A percentile compares a stretch with the other conserved stretches of the same genome.
Conservation (phyloP, 2,329 filamentous ascomycete genomes). For the Calonectria naviculata region DNA sequence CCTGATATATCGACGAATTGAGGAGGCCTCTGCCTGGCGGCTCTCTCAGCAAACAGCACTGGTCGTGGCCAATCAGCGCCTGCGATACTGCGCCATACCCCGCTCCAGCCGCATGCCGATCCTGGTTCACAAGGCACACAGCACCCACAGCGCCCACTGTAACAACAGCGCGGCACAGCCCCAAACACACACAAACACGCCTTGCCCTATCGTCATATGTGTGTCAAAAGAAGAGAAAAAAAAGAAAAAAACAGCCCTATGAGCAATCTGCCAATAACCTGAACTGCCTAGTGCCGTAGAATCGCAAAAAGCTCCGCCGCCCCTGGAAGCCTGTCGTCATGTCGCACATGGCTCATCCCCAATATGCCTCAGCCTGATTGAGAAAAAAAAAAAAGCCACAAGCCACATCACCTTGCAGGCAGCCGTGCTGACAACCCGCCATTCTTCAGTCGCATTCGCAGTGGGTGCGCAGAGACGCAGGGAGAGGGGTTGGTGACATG, state of each 20-base stretch:
- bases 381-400: no score
- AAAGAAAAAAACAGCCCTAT: background rate
- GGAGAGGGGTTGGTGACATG: background rate
- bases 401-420: background rate
- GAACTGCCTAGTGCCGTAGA: background rate
- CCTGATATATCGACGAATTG: background rate
- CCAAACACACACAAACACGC: background rate
- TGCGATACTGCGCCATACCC: background rate
- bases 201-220: background rate
- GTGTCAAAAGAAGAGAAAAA: background rate
- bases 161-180: background rate
- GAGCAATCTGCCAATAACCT: background rate
- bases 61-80: background rate
- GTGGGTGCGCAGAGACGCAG: no score
- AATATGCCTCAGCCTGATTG: background rate
- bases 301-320: background rate
- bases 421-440: no score
- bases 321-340: background rate
- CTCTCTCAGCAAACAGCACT: background rate
- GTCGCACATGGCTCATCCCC: background rate
- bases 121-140: background rate
- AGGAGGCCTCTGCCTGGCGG: background rate
- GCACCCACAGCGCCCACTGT: background rate
- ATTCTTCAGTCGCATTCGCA: no score
- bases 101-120: background rate